Conservation (phyloP, 495 filamentous ascomycete genomes). For the Parathielavia hyrcaniae region DNA sequence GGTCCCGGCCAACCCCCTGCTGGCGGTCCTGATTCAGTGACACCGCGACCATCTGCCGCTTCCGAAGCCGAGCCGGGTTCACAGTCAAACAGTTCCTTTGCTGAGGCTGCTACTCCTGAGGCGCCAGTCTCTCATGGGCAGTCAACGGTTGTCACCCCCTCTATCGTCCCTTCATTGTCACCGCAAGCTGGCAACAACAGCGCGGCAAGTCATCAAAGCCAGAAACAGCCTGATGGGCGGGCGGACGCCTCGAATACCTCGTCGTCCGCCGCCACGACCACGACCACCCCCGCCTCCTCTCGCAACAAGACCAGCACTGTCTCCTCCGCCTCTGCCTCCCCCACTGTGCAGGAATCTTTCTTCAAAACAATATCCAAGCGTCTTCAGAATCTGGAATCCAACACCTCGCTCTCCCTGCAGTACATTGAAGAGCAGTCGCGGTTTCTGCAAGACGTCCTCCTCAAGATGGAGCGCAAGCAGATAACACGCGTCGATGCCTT, state of each 20-base stretch:
- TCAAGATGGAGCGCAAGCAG: conserved; percentile 83
- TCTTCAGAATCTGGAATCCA: conserved; percentile 81
- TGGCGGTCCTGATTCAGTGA: conserved; percentile 6
- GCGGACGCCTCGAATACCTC: conserved; percentile 7
- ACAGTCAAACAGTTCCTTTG: conserved; percentile 6
- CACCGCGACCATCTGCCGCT: conserved; percentile 11
- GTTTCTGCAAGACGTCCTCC: conserved; percentile 84
- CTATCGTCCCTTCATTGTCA: conserved; percentile 4
- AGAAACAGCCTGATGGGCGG: conserved; percentile 14
- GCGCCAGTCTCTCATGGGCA: conserved; percentile 11
- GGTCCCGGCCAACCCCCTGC: conserved; percentile 5
- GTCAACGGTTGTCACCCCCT: conserved; percentile 1
- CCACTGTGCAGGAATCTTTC: conserved; percentile 91
- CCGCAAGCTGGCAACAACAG: conserved; percentile 13
- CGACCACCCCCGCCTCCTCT: conserved; percentile 23
- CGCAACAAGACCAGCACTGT: conserved; percentile 42
- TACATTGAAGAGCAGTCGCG: conserved; percentile 96
- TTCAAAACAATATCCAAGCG: conserved; percentile 95
- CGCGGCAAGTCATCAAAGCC: not conserved
- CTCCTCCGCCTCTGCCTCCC: conserved; percentile 56
- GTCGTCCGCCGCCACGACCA: conserved; percentile 11
- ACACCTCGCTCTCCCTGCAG: conserved; percentile 84
- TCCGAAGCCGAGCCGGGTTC: conserved; percentile 8
- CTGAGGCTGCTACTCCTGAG: conserved; percentile 8
- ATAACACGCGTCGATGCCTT: conserved; percentile 74